Conservation (phyloP, 2,329 filamentous ascomycete species). For the Fusarium camptoceras region DNA sequence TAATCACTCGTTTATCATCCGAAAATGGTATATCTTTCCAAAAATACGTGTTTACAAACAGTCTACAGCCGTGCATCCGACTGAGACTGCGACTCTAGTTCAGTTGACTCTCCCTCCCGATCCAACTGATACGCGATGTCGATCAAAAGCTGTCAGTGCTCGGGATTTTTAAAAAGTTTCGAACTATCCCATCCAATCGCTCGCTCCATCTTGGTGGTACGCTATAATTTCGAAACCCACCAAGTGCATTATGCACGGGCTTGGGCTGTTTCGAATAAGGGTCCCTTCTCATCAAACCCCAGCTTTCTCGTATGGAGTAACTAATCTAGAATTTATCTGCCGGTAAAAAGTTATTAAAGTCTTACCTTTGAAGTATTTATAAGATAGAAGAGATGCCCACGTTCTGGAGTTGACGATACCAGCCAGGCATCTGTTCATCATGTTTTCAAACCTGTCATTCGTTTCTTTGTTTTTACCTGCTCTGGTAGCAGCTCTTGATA, state of each 20-base stretch:
- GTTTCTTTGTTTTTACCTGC: neutral
- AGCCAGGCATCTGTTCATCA: neutral
- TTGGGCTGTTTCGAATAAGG: neutral
- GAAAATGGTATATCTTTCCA: neutral
- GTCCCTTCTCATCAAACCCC: neutral
- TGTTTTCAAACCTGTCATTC: neutral
- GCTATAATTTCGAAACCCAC: neutral
- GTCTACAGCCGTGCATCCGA: neutral
- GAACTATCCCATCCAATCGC: neutral
- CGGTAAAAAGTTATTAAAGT: neutral
- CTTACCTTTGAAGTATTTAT: neutral
- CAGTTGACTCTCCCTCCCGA: neutral
- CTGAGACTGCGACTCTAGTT: neutral
- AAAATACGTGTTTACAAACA: neutral
- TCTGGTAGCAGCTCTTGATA: neutral
- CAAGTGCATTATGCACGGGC: neutral
- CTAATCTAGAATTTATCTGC: neutral
- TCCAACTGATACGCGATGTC: neutral
- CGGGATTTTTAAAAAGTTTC: neutral
- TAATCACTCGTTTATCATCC: rapidly evolving
- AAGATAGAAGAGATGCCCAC: neutral
- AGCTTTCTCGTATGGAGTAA: neutral
- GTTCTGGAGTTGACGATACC: neutral
- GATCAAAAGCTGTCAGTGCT: neutral
- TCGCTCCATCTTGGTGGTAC: neutral